These are phyloP conservation scores for Babesia sp. DNA, from an alignment of 169 alveolate genomes.

Conservation along the genomic window DNA sequence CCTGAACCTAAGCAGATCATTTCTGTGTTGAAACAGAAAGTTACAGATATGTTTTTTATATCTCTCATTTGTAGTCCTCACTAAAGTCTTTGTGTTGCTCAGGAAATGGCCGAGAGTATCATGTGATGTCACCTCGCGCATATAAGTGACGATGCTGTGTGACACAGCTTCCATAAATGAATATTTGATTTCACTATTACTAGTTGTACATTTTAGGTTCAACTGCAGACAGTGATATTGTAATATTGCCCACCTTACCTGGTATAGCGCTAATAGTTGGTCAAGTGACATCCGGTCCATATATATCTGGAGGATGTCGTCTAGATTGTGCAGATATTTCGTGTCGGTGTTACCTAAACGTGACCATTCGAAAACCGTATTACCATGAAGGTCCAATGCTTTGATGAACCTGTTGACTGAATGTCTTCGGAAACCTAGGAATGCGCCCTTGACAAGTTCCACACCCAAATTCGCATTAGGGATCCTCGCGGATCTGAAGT, in stretches of 20 bases:
- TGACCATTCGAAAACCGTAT: conserved; percentile 6
- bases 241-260: conserved; percentile 5
- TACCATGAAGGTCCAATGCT: conserved; percentile 12
- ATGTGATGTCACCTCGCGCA: conserved; percentile 21
- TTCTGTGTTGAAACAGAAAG: not conserved
- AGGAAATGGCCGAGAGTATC: conserved; percentile 23
- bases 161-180: conserved; percentile 38
- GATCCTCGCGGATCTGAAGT: conserved; percentile 15
- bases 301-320: conserved; percentile 28
- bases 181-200: conserved; percentile 11
- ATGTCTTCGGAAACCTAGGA: conserved; percentile 49
- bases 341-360: conserved; percentile 2
- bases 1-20: conserved; percentile 5
- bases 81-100: not conserved
- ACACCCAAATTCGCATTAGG: conserved; percentile 8
- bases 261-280: conserved; percentile 41
- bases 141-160: conserved; percentile 1
- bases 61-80: conserved; percentile 3
- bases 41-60: not conserved
- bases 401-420: conserved; percentile 20
- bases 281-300: conserved; percentile 28
- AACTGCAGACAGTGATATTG: not conserved
- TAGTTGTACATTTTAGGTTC: conserved; percentile 11
- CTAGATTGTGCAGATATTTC: not conserved
- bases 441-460: conserved; percentile 34